A percentile compares a stretch with the other conserved stretches of the same genome.
phyloP scores from a whole-genome alignment of 2,329 filamentous ascomycete genomes.

The Aspergillus flavus region DNA sequence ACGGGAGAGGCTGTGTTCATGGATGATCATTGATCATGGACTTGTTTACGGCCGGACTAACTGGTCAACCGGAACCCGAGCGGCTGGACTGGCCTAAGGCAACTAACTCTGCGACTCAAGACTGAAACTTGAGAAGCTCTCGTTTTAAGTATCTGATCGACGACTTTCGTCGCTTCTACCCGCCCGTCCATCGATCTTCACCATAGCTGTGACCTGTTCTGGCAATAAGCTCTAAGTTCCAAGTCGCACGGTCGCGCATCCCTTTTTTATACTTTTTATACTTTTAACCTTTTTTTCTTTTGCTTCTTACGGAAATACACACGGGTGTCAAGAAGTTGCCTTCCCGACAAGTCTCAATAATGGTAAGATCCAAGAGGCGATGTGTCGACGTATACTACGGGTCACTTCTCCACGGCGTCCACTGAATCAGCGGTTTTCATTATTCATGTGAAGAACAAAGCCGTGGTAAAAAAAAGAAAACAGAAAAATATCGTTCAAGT shows the following conservation, averaged over 20 bases:
- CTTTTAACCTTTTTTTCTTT: not conserved
- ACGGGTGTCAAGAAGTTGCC: not conserved
- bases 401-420: not conserved
- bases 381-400: not conserved
- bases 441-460: too few species aligned
- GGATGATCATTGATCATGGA: not conserved
- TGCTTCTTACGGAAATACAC: not conserved
- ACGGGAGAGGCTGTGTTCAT: slow-evolving; percentile 8
- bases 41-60: not conserved
- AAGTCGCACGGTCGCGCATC: not conserved
- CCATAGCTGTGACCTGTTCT: not conserved
- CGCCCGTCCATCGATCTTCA: slow-evolving; percentile 4
- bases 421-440: not conserved
- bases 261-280: not conserved
- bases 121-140: slow-evolving; percentile 16
- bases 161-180: slow-evolving; percentile 5
- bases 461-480: not conserved
- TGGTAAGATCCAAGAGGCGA: not conserved
- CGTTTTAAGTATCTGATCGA: slow-evolving; percentile 9
- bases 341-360: not conserved
- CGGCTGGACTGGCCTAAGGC: slow-evolving; percentile 9
- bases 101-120: not conserved
- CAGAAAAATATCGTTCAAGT: not conserved
- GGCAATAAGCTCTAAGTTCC: not conserved
- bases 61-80: slow-evolving; percentile 1